Conservation (phyloP, 148 eudicot species). For the Vaccinium myrtillus region DNA sequence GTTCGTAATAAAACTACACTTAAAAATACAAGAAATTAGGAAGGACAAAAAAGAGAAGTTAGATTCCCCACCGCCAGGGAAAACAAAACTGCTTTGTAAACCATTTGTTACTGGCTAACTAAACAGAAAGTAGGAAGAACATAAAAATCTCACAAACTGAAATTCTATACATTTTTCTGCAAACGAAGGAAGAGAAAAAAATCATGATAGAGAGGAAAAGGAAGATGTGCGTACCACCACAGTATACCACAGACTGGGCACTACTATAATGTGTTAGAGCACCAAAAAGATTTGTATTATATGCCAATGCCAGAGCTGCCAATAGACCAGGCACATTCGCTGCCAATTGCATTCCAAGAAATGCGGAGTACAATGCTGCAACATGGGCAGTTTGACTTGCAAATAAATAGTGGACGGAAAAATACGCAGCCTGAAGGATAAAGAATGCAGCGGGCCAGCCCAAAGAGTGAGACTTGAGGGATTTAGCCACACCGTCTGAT, state of each 20-base stretch:
- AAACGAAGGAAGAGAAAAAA: not conserved
- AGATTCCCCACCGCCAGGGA: not conserved
- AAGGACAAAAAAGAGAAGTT: not conserved
- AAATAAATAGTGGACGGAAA: conserved; percentile 83
- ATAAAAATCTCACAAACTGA: not conserved
- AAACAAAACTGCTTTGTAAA: not conserved
- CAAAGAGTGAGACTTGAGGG: conserved; percentile 58
- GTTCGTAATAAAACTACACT: not conserved
- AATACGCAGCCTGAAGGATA: conserved; percentile 85
- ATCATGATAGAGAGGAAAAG: not conserved
- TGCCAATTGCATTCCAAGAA: conserved; percentile 86
- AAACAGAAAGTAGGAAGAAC: too few species aligned
- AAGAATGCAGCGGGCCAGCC: conserved; percentile 89
- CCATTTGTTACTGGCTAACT: not conserved
- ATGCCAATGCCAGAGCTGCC: conserved; percentile 82
- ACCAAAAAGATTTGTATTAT: conserved; percentile 84
- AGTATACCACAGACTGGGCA: conserved; percentile 95
- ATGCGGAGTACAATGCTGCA: conserved; percentile 91
- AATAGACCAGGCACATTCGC: conserved; percentile 80
- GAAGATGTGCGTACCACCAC: conserved; percentile 65
- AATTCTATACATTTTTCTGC: not conserved
- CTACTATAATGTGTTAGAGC: conserved; percentile 94
- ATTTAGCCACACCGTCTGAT: conserved; percentile 66
- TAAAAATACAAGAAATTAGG: not conserved
- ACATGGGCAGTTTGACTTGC: conserved; percentile 99